phyloP scores from a whole-genome alignment of 2,329 filamentous ascomycete genomes.

The Fusarium mangiferae region DNA sequence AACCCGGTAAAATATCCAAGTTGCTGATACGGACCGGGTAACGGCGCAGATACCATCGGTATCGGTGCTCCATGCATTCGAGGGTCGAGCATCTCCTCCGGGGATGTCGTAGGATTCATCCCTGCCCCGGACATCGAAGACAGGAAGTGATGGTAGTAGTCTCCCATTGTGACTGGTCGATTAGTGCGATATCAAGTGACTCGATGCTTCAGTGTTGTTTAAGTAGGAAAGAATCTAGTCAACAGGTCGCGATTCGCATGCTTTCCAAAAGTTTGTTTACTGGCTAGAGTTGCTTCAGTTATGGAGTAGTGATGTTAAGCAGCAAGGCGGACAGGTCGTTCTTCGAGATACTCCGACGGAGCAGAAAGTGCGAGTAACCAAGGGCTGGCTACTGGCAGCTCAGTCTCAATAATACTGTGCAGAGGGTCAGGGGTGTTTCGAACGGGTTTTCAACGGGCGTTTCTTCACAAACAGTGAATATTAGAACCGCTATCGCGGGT shows the following conservation, averaged over 20 bases:
- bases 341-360: constrained; percentile 11
- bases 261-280: constrained; percentile 23
- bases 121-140: constrained; percentile 61
- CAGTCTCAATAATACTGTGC: background rate
- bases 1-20: constrained; percentile 62
- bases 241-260: constrained; percentile 36
- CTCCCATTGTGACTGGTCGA: constrained; percentile 56
- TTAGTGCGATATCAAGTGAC: constrained; percentile 1
- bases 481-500: constrained; percentile 17
- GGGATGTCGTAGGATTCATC: constrained; percentile 51
- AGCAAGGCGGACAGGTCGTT: constrained; percentile 7
- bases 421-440: constrained; percentile 20
- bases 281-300: constrained; percentile 9
- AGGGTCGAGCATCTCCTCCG: constrained; percentile 54
- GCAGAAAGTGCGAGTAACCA: constrained; percentile 12
- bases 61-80: constrained; percentile 48
- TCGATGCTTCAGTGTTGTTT: constrained; percentile 17
- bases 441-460: constrained; percentile 26
- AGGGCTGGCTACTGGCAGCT: background rate
- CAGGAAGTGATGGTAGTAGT: constrained; percentile 67
- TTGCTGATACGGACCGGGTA: constrained; percentile 57
- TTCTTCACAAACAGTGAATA: constrained; percentile 25
- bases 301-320: constrained; percentile 3
- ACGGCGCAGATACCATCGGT: constrained; percentile 46
- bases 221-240: constrained; percentile 1